Percentiles rank a stretch among this genome's conserved stretches.
These are phyloP conservation scores for Ambrosia hybrid DNA, from an alignment of 140 eudicot genomes.

Conservation along the genomic window DNA sequence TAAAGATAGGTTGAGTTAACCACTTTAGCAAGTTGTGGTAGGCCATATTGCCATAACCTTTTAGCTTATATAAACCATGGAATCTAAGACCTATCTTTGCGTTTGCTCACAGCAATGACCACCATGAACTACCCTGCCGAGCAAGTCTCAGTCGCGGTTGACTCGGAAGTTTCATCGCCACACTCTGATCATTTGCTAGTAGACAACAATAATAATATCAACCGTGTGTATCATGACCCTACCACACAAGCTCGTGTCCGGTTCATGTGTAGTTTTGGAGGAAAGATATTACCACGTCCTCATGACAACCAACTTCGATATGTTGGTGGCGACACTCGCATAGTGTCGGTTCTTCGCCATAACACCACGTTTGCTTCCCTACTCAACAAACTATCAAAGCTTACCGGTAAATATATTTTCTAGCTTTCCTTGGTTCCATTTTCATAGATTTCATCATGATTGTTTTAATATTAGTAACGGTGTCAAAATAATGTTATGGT, in stretches of 20 bases:
- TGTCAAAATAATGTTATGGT: no score
- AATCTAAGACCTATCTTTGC: slow-evolving; percentile 23
- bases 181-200: slow-evolving; percentile 35
- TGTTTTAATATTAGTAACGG: no score
- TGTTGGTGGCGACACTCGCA: slow-evolving; percentile 94
- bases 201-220: no score
- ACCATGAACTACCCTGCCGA: slow-evolving; percentile 40
- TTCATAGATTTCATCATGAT: no score
- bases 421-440: no score
- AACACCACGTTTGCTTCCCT: slow-evolving; percentile 52
- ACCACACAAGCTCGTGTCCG: slow-evolving; percentile 50
- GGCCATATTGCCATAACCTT: neutral
- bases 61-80: slow-evolving; percentile 20
- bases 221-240: slow-evolving; percentile 28
- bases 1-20: neutral
- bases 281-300: slow-evolving; percentile 88
- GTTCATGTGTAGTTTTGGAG: slow-evolving; percentile 96
- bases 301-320: no score
- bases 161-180: slow-evolving; percentile 62
- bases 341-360: slow-evolving; percentile 71
- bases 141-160: slow-evolving; percentile 34
- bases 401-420: slow-evolving; percentile 35
- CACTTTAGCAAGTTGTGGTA: slow-evolving; percentile 17
- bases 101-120: slow-evolving; percentile 47
- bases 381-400: slow-evolving; percentile 56